Base-by-base conservation (phyloP, 1,139 yeast genomes). In the Blastobotrys capitulatus region DNA sequence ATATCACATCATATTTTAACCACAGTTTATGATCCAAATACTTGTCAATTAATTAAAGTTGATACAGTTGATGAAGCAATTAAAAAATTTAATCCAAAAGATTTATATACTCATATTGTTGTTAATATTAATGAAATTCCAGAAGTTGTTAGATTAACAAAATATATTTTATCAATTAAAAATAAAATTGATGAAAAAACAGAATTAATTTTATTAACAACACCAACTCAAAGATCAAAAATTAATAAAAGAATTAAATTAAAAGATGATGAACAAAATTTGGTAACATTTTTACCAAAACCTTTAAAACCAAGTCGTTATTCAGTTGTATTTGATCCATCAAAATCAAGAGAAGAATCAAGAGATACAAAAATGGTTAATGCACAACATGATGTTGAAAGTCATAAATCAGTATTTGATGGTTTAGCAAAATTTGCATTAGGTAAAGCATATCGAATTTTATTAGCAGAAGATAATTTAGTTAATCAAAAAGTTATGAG, bases 401-500 rank as follows among this genome's bases (percentile, higher is more conserved):
- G 52, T 18, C 62, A 60, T 43, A 54, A 55, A 49, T 51, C 54
- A n/a, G 56, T 62, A 29, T 61, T 60, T 45, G 54, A 54, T 37
- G 57, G 52, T 27, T 42, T 59, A 29, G 44, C 50, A 36, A 37
- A 47, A 25, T 59, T 63, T 29, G 80, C 86, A 0, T 82, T 49
- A 12, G 58, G 54, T 36, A 53, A 82, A 8, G 73, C 71, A 69
- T 52, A 65, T 34, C 57, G 74, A 45, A 79, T 88, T 26, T 71
- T 88, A 52, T 86, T 88, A 19, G 96, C 96, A 1, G 96, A 88
- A 62, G 96, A 88, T 61, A 88, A 88, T 58, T 72, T 79, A 60
- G 95, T 88, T 6, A 88, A 88, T 60, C 96, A 88, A 65, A 95
- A 88, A 65, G 96, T 88, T 27, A 85, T 87, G 58, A 79, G 77